Percentiles rank a stretch among this genome's conserved stretches.
phyloP scores from a whole-genome alignment of 345 rosid species.

The Hypericum perforatum region DNA sequence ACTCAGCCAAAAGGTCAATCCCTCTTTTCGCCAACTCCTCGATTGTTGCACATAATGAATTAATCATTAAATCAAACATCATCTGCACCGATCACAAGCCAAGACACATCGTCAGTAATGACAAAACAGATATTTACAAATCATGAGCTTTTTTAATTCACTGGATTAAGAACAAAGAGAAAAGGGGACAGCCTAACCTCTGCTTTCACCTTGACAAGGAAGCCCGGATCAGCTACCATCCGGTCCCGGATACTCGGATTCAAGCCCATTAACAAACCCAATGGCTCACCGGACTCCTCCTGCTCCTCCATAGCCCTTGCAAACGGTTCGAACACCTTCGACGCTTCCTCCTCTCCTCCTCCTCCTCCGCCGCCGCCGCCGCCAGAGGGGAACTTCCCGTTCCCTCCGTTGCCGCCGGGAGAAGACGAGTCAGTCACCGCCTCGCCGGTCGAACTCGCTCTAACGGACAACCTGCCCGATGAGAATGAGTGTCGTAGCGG shows the following conservation, averaged over 20 bases:
- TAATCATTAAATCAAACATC: constrained; percentile 65
- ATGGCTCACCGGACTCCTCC: constrained; percentile 38
- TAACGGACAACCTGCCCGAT: too few relatives aligned
- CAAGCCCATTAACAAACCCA: too few relatives aligned
- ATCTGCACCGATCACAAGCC: too few relatives aligned
- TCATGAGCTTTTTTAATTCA: too few relatives aligned
- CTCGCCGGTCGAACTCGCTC: too few relatives aligned
- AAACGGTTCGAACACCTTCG: constrained; percentile 20
- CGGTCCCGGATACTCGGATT: too few relatives aligned
- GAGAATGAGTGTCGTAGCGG: too few relatives aligned
- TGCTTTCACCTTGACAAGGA: constrained; percentile 85
- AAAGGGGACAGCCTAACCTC: constrained; percentile 9
- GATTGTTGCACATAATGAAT: constrained; percentile 87
- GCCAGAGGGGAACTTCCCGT: not conserved
- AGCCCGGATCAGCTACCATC: constrained; percentile 86
- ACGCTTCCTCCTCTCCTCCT: constrained; percentile 7
- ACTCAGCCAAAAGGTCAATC: constrained; percentile 86
- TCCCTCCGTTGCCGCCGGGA: constrained; percentile 3
- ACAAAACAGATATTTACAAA: too few relatives aligned
- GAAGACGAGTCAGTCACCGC: not conserved
- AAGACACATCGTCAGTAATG: too few relatives aligned
- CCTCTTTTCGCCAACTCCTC: constrained; percentile 94
- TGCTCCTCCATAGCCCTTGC: constrained; percentile 16
- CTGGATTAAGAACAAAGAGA: not conserved
- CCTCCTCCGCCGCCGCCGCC: too few relatives aligned